Evolutionary conservation across 2,329 filamentous ascomycete genomes (phyloP), one percentile per base, ranked within the genome.

Genomic region (Penicillium janthinellum): DNA sequence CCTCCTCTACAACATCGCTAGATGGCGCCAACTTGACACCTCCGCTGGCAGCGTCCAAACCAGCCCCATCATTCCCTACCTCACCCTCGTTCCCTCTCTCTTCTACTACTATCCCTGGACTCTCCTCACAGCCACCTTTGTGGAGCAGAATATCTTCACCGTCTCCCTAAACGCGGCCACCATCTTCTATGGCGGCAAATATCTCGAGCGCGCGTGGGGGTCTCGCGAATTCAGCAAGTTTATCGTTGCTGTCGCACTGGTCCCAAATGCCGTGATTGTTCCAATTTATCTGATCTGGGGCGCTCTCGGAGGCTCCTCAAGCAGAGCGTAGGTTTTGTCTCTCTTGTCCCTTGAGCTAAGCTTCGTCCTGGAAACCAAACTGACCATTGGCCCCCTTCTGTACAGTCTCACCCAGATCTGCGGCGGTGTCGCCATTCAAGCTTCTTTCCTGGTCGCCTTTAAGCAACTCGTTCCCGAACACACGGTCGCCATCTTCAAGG

Each of bases 391-490:
- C 20, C n/a, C 37, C 58, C 58, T 67, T 62, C 67, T 34, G 57
- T 51, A 57, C 70, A 95, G 90, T 54, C 78, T 91, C 49, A 92
- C 90, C 48, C 89, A 90, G 64, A 91, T 98, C 72, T 91, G 90
- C 68, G 95, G 95, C 68, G 93, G 92, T 57, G 89, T 96, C 64
- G 88, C 93, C 15, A 83, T 97, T 59, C 94, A 97, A 77, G 92
- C 95, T 49, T 89, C 90, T 62, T 98, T 98, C 80, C 90, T 99
- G 62, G 91, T 98, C 70, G 91, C 94, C 56, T 96, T 98, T 79
- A 98, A 96, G 79, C 95, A 99, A 78, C 90, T 99, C 52, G 90
- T 98, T 38, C 95, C 95, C 22, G 93, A 96, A 63, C 95, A 99
- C 77, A 99, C 95, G 11, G 94, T 98, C 55, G 95, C 94, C 4